Percentiles rank a stretch among this genome's conserved stretches.
Evolutionary conservation across 1,139 yeast species (phyloP).

Genomic region (Candida gigantensis): DNA sequence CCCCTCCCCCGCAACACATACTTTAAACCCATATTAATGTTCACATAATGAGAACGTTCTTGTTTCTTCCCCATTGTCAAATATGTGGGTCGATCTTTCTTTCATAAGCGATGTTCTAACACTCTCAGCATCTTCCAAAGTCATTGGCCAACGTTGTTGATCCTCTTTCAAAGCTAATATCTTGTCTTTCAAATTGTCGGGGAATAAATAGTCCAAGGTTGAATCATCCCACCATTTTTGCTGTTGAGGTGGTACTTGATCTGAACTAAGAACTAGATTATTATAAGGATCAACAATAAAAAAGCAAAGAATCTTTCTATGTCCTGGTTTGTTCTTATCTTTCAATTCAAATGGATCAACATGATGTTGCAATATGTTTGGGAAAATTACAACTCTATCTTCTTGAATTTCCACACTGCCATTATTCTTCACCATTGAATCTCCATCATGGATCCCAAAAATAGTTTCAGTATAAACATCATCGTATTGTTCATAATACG

Average conservation of each 20-base stretch:
- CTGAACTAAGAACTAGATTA: conserved; percentile 28
- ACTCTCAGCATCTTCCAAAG: conserved; percentile 26
- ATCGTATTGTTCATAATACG: conserved; percentile 41
- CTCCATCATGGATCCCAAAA: conserved; percentile 34
- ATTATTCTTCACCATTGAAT: conserved; percentile 19
- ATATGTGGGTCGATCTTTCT: conserved; percentile 26
- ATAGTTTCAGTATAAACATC: conserved; percentile 21
- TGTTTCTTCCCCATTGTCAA: conserved; percentile 11
- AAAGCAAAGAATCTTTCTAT: conserved; percentile 42
- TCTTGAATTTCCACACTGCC: conserved; percentile 30
- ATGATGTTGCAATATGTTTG: conserved; percentile 42
- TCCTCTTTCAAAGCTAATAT: conserved; percentile 12
- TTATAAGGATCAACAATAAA: conserved; percentile 43
- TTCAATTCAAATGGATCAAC: conserved; percentile 40
- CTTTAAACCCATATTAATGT: conserved; percentile 26
- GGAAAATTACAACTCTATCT: conserved; percentile 37
- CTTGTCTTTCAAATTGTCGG: conserved; percentile 13
- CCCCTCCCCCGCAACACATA: too few species aligned
- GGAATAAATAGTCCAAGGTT: conserved; percentile 15
- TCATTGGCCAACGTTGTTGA: conserved; percentile 21
- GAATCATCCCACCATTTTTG: conserved; percentile 34
- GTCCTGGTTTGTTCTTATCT: conserved; percentile 38
- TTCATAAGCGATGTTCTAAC: conserved; percentile 32
- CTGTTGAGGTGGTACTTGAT: conserved; percentile 45
- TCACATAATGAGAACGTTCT: conserved; percentile 32